phyloP scores from a whole-genome alignment of 441 rosid species.

The Macaranga tanarius region DNA sequence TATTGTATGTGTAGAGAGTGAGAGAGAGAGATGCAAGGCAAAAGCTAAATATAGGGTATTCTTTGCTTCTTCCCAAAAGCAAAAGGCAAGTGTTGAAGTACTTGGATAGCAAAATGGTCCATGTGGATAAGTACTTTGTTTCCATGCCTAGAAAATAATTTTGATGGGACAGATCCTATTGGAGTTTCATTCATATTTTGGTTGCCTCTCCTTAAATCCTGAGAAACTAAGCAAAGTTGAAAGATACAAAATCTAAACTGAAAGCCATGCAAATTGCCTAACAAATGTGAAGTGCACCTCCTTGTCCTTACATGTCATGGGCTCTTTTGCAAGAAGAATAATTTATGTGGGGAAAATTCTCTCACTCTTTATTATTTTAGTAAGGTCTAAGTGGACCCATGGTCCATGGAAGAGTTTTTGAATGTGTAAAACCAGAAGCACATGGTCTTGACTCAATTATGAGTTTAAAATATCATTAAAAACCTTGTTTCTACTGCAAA shows the following conservation, averaged over 20 bases:
- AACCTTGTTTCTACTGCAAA: constrained; percentile 24
- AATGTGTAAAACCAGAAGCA: constrained; percentile 27
- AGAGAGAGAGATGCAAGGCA: background rate
- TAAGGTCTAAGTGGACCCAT: constrained; percentile 14
- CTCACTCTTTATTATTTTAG: constrained; percentile 9
- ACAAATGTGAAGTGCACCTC: constrained; percentile 23
- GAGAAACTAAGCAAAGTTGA: constrained; percentile 30
- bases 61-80: constrained; percentile 15
- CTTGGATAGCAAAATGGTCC: constrained; percentile 32
- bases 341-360: constrained; percentile 7
- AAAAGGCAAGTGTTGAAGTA: constrained; percentile 15
- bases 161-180: constrained; percentile 24
- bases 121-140: constrained; percentile 27
- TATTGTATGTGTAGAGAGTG: constrained; percentile 18
- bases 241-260: constrained; percentile 7
- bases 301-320: constrained; percentile 43
- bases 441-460: constrained; percentile 33
- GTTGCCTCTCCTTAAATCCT: constrained; percentile 27
- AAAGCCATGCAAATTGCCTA: constrained; percentile 11
- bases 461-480: constrained; percentile 19
- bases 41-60: background rate
- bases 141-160: constrained; percentile 27
- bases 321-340: constrained; percentile 24
- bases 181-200: constrained; percentile 13
- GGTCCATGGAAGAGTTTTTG: constrained; percentile 22